Evolutionary conservation across 257 asterid genomes (phyloP).

Genomic region (Knoxia roxburghii): DNA sequence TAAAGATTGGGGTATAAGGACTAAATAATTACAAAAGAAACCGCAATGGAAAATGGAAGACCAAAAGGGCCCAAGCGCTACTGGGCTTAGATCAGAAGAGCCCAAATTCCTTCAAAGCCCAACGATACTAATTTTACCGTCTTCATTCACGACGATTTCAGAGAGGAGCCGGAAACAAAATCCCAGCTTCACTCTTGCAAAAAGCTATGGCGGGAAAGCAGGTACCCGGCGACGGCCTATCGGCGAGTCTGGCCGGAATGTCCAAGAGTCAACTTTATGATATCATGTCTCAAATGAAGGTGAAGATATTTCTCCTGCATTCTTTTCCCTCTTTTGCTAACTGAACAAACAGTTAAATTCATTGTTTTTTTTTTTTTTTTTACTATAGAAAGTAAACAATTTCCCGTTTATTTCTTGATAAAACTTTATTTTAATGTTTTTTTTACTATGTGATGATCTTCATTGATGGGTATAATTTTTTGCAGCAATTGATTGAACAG

Average conservation of each 20-base stretch:
- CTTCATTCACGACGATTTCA: no score
- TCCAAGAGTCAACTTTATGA: constrained; percentile 81
- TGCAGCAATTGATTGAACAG: constrained; percentile 78
- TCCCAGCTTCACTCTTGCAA: background rate
- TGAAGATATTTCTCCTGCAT: background rate
- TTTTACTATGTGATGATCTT: background rate
- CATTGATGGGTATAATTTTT: background rate
- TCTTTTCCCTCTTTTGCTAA: background rate
- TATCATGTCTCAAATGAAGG: constrained; percentile 97
- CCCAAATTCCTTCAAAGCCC: no score
- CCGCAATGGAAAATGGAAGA: no score
- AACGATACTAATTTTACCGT: no score
- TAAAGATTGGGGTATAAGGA: no score
- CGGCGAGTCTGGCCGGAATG: constrained; percentile 82
- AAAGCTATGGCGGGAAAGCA: constrained; percentile 71
- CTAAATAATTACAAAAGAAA: no score
- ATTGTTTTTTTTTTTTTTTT: background rate
- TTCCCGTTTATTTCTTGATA: background rate
- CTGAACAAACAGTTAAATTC: constrained; percentile 1
- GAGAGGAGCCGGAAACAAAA: background rate
- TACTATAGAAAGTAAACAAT: background rate
- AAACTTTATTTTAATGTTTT: background rate
- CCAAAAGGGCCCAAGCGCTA: no score
- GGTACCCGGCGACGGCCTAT: constrained; percentile 58
- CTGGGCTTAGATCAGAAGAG: no score